phyloP scores from a whole-genome alignment of 2,329 filamentous ascomycete genomes.

The Xylariaceae sp. region DNA sequence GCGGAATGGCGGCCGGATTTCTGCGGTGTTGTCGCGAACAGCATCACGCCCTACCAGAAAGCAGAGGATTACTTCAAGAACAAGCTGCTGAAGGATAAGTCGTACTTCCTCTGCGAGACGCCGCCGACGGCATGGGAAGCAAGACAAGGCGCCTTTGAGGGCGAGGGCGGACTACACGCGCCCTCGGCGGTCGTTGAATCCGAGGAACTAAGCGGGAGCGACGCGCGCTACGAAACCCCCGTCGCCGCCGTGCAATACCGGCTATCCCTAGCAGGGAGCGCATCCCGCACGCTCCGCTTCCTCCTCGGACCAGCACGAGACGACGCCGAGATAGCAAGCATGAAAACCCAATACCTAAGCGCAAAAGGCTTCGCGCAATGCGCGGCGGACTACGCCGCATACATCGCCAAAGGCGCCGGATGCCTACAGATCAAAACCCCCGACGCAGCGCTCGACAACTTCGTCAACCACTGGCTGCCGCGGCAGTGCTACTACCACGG shows the following conservation, averaged over 20 bases:
- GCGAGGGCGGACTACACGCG: conserved; percentile 51
- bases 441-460: conserved; percentile 52
- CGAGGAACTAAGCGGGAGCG: conserved; percentile 40
- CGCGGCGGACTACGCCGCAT: conserved; percentile 45
- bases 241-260: conserved; percentile 52
- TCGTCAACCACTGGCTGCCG: conserved; percentile 57
- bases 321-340: conserved; percentile 44
- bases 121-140: conserved; percentile 50
- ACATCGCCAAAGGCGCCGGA: conserved; percentile 48
- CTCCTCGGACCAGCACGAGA: conserved; percentile 53
- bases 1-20: conserved; percentile 48
- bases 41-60: conserved; percentile 55
- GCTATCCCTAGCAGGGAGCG: conserved; percentile 37
- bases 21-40: conserved; percentile 47
- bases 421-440: conserved; percentile 51
- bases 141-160: conserved; percentile 50
- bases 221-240: conserved; percentile 54
- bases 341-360: conserved; percentile 47
- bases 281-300: conserved; percentile 47
- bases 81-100: conserved; percentile 54
- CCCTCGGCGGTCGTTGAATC: conserved; percentile 41
- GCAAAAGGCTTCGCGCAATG: conserved; percentile 45
- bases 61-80: conserved; percentile 54
- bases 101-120: conserved; percentile 53
- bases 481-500: conserved; percentile 57